Percentiles rank a stretch among this genome's conserved stretches.
These are phyloP conservation scores for Globisporangium paroecandrum DNA, from an alignment of 352 stramenopile genomes.

Conservation along the genomic window DNA sequence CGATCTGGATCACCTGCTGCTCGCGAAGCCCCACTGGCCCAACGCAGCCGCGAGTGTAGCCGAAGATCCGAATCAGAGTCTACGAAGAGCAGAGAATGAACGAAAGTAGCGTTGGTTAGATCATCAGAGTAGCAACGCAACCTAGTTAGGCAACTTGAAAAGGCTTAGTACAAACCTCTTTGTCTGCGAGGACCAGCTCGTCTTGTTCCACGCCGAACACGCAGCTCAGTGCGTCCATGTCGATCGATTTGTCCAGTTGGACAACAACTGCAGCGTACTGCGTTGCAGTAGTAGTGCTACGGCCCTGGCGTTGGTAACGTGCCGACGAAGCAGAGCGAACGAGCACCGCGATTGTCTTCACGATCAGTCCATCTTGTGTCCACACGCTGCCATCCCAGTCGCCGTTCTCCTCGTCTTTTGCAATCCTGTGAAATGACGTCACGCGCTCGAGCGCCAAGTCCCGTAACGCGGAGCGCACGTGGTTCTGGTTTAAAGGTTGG, in stretches of 20 bases:
- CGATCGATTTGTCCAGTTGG: constrained; percentile 43
- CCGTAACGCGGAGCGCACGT: constrained; percentile 38
- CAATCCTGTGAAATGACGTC: constrained; percentile 24
- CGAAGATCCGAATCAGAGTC: constrained; percentile 63
- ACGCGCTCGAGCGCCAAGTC: constrained; percentile 19
- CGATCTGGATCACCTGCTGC: constrained; percentile 39
- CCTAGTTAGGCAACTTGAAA: not conserved
- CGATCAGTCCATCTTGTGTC: constrained; percentile 29
- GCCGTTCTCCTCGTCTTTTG: constrained; percentile 9
- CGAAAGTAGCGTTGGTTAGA: not conserved
- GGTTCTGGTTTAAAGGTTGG: constrained; percentile 17
- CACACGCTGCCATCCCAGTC: constrained; percentile 17
- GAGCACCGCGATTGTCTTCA: constrained; percentile 65
- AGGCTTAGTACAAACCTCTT: constrained; percentile 28
- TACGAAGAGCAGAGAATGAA: constrained; percentile 15
- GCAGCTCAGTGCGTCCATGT: constrained; percentile 37
- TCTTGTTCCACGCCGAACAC: constrained; percentile 22
- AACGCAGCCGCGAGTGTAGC: constrained; percentile 56
- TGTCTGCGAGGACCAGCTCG: constrained; percentile 42
- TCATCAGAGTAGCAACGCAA: not conserved
- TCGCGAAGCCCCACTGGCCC: constrained; percentile 61
- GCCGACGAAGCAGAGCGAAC: constrained; percentile 17
- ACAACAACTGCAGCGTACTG: constrained; percentile 52
- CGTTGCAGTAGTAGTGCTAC: not conserved
- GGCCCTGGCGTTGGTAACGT: too few relatives aligned